phyloP scores from a whole-genome alignment of 2,329 filamentous ascomycete genomes.

The Aspergillus pseudoglaucus region DNA sequence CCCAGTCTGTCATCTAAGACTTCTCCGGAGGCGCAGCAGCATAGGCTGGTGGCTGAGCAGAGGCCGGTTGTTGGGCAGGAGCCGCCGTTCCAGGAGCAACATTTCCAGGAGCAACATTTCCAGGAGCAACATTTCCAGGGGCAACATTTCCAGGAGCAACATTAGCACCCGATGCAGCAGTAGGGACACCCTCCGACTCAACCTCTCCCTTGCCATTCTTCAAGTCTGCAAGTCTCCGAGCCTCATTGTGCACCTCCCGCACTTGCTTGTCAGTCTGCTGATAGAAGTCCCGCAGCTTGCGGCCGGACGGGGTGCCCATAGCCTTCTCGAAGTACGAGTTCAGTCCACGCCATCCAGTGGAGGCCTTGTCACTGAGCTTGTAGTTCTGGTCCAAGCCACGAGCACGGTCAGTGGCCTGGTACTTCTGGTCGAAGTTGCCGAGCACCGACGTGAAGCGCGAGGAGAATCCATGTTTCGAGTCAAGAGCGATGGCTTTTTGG shows the following conservation, averaged over 20 bases:
- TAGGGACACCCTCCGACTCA: conserved; percentile 32
- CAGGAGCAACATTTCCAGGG: too few relatives aligned
- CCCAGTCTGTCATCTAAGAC: conserved; percentile 11
- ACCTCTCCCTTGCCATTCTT: conserved; percentile 55
- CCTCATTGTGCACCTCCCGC: conserved; percentile 87
- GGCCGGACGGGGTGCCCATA: conserved; percentile 74
- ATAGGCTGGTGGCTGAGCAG: conserved; percentile 17
- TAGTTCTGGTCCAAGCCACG: conserved; percentile 79
- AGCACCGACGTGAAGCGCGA: conserved; percentile 71
- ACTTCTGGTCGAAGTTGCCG: conserved; percentile 71
- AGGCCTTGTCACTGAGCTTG: conserved; percentile 68
- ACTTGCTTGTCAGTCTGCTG: conserved; percentile 78
- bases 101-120: too few relatives aligned
- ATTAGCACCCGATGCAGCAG: conserved; percentile 5
- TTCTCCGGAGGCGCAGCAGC: conserved; percentile 20
- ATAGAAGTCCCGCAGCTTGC: conserved; percentile 86
- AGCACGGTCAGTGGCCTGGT: conserved; percentile 81
- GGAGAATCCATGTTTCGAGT: conserved; percentile 82
- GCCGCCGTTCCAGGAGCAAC: conserved; percentile 14
- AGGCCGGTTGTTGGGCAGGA: too few relatives aligned
- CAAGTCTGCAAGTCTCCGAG: conserved; percentile 76
- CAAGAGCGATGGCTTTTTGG: conserved; percentile 76
- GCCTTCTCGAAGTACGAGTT: conserved; percentile 94
- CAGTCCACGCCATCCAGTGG: conserved; percentile 60
- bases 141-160: conserved; percentile 14